phyloP scores from a whole-genome alignment of 2,329 filamentous ascomycete genomes.

The Aspergillus pseudotamarii region DNA sequence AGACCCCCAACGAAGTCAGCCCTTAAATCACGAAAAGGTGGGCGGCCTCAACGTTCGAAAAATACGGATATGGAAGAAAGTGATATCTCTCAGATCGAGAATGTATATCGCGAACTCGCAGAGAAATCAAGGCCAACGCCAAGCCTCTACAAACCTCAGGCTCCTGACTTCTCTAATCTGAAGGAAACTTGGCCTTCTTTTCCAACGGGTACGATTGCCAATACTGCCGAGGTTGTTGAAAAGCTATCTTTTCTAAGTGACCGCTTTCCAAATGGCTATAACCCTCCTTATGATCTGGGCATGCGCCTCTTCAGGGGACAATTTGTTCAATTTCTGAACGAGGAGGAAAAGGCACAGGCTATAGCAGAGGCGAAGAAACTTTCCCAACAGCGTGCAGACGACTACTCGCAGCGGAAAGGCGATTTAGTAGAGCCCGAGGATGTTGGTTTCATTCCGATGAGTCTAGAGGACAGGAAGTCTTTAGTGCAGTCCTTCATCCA shows the following conservation, averaged over 20 bases:
- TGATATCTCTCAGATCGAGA: constrained; percentile 31
- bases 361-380: constrained; percentile 39
- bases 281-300: constrained; percentile 40
- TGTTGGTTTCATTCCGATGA: constrained; percentile 30
- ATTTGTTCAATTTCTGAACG: constrained; percentile 40
- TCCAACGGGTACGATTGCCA: constrained; percentile 33
- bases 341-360: constrained; percentile 40
- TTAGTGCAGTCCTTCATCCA: constrained; percentile 36
- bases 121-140: constrained; percentile 34
- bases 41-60: constrained; percentile 13
- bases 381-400: constrained; percentile 35
- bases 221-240: constrained; percentile 34
- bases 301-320: constrained; percentile 40
- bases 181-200: constrained; percentile 45
- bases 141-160: constrained; percentile 38
- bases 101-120: constrained; percentile 33
- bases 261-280: constrained; percentile 38
- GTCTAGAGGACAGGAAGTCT: constrained; percentile 27
- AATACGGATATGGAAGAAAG: constrained; percentile 27
- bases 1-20: constrained; percentile 18
- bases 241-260: constrained; percentile 40
- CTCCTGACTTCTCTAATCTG: constrained; percentile 35
- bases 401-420: constrained; percentile 39
- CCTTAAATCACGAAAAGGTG: constrained; percentile 18
- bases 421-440: constrained; percentile 39